phyloP scores from a whole-genome alignment of 2,329 filamentous ascomycete genomes.

The Epichloe scottii region DNA sequence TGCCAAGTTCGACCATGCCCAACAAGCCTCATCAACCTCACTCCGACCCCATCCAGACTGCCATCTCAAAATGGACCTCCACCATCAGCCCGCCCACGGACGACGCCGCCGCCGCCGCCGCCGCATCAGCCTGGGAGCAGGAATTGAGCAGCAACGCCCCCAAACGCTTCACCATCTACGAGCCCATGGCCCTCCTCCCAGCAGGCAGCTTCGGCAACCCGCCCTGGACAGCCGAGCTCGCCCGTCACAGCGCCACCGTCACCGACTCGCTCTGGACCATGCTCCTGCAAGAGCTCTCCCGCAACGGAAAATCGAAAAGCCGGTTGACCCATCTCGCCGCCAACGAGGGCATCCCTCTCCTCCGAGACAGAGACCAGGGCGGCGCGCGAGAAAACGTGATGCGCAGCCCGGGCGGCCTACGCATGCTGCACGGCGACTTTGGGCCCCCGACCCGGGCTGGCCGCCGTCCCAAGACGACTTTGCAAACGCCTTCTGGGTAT shows the following conservation, averaged over 20 bases:
- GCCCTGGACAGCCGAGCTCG: slow-evolving; percentile 28
- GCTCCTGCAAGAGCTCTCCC: slow-evolving; percentile 35
- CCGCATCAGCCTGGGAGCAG: slow-evolving; percentile 9
- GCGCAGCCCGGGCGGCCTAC: slow-evolving; percentile 58
- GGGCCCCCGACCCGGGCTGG: slow-evolving; percentile 33
- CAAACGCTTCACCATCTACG: slow-evolving; percentile 47
- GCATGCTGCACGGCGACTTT: slow-evolving; percentile 63
- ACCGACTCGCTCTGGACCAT: slow-evolving; percentile 30
- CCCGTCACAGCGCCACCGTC: slow-evolving; percentile 11
- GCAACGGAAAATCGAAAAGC: slow-evolving; percentile 20
- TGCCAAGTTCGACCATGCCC: slow-evolving; percentile 13
- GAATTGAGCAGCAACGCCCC: slow-evolving; percentile 31
- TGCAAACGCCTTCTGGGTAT: slow-evolving; percentile 61
- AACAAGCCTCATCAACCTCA: slow-evolving; percentile 9
- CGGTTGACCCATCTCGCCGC: slow-evolving; percentile 43
- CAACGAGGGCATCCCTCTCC: slow-evolving; percentile 48
- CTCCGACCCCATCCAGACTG: slow-evolving; percentile 19
- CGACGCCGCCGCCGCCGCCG: not conserved
- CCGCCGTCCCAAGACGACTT: slow-evolving; percentile 41
- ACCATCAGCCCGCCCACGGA: slow-evolving; percentile 2
- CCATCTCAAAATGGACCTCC: slow-evolving; percentile 18
- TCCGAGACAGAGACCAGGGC: slow-evolving; percentile 18
- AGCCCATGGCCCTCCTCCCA: slow-evolving; percentile 48
- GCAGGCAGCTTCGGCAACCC: slow-evolving; percentile 39
- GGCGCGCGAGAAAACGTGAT: slow-evolving; percentile 49